phyloP scores from a whole-genome alignment of 83 land plant genomes.

The Diphasiastrum complanatum region DNA sequence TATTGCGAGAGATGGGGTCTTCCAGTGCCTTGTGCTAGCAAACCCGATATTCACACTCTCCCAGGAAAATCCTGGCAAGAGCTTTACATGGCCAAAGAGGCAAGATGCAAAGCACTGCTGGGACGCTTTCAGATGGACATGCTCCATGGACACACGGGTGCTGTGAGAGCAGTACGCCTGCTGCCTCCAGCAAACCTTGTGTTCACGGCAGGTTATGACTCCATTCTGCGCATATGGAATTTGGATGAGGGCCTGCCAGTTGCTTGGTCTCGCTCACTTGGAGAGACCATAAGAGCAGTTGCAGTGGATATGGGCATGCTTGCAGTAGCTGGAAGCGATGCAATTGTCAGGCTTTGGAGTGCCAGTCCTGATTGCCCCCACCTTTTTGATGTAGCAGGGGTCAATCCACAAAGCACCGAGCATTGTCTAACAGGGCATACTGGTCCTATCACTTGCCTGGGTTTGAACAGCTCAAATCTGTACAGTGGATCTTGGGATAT shows the following conservation, averaged over 20 bases:
- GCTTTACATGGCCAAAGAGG: constrained; percentile 78
- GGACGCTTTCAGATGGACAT: constrained; percentile 62
- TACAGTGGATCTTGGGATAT: constrained; percentile 99
- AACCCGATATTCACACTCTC: constrained; percentile 10
- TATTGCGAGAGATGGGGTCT: constrained; percentile 93
- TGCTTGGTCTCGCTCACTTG: constrained; percentile 55
- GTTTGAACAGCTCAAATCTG: constrained; percentile 48
- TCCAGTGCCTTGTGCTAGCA: constrained; percentile 28
- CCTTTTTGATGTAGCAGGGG: constrained; percentile 62
- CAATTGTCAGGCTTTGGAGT: constrained; percentile 69
- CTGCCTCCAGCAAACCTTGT: constrained; percentile 67
- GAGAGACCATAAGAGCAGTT: constrained; percentile 78
- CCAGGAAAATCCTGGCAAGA: constrained; percentile 71
- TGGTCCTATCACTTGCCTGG: constrained; percentile 87
- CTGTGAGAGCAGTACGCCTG: constrained; percentile 72
- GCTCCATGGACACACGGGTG: constrained; percentile 73
- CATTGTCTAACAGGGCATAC: constrained; percentile 66
- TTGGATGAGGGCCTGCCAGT: constrained; percentile 70
- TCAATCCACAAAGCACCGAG: constrained; percentile 26
- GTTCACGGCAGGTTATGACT: constrained; percentile 83
- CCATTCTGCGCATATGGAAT: constrained; percentile 77
- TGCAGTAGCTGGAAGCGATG: constrained; percentile 78
- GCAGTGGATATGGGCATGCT: constrained; percentile 72
- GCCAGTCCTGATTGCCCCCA: constrained; percentile 51
- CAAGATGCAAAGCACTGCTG: constrained; percentile 65